Conservation (phyloP, 768 basidiomycete species). For the Naematelia encephala region DNA sequence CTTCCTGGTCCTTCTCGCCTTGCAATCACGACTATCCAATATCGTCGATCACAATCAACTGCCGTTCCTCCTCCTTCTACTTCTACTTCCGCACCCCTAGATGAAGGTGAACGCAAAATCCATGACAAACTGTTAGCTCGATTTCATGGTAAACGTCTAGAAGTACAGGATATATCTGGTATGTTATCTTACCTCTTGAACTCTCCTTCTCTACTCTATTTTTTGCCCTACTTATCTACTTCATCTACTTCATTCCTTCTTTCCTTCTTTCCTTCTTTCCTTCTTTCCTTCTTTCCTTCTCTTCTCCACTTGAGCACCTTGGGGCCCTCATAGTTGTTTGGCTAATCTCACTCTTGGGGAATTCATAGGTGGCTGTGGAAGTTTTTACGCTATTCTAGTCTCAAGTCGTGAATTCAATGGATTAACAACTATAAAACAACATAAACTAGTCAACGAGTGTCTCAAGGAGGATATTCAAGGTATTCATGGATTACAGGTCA, state of each 20-base stretch:
- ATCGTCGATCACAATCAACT: neutral
- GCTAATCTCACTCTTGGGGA: too few species aligned
- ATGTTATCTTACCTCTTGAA: conserved; percentile 29
- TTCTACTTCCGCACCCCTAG: conserved; percentile 14
- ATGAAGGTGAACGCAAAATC: conserved; percentile 67
- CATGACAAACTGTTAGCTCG: conserved; percentile 66
- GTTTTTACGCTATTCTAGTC: conserved; percentile 90
- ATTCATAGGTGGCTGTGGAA: conserved; percentile 97
- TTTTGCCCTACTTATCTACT: neutral
- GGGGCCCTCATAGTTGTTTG: too few species aligned
- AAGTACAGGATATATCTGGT: conserved; percentile 96
- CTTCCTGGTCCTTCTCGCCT: too few species aligned
- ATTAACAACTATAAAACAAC: conserved; percentile 84
- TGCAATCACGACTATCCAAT: neutral
- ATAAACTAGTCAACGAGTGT: conserved; percentile 77
- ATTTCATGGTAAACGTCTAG: conserved; percentile 75
- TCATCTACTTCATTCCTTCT: neutral
- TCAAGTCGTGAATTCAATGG: conserved; percentile 81
- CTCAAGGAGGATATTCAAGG: conserved; percentile 84
- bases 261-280: neutral
- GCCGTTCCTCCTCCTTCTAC: conserved; percentile 1
- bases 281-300: neutral
- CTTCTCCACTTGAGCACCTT: neutral
- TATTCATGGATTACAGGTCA: conserved; percentile 90
- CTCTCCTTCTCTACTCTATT: too few species aligned